These are phyloP conservation scores for Anisodus tanguticus DNA, from an alignment of 257 asterid species.

Conservation along the genomic window DNA sequence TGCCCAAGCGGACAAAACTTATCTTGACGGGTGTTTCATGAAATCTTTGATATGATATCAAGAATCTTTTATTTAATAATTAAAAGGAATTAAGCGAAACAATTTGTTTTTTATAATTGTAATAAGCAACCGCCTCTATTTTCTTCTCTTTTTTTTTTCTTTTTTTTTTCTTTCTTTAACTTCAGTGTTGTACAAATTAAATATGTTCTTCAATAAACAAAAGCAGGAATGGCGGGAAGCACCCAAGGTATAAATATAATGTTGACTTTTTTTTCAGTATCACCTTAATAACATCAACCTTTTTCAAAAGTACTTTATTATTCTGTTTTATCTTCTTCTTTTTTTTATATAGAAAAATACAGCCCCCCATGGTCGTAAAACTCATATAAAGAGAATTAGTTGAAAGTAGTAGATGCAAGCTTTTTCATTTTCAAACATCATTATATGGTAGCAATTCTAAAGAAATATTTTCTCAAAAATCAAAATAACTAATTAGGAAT, in stretches of 20 bases:
- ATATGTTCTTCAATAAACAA: background rate
- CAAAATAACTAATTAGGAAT: conserved; percentile 8
- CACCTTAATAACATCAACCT: background rate
- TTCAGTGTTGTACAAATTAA: background rate
- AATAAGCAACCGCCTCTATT: background rate
- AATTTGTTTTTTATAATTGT: background rate
- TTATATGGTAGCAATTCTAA: background rate
- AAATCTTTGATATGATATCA: background rate
- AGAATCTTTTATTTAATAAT: background rate
- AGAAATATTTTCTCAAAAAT: background rate
- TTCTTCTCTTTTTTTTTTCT: background rate
- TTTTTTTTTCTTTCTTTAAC: background rate
- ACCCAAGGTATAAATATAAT: background rate
- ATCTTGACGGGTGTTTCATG: conserved; percentile 26
- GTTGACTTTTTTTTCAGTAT: background rate
- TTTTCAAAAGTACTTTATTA: background rate
- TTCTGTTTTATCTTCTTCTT: background rate
- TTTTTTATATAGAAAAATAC: background rate
- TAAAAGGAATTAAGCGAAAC: background rate
- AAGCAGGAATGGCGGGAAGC: background rate
- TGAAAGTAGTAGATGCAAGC: background rate
- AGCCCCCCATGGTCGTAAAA: background rate
- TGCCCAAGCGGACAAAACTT: no score
- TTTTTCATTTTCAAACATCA: conserved; percentile 19
- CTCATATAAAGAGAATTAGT: background rate